Base-by-base conservation (phyloP, 345 rosid species). In the Jatropha curcas region DNA sequence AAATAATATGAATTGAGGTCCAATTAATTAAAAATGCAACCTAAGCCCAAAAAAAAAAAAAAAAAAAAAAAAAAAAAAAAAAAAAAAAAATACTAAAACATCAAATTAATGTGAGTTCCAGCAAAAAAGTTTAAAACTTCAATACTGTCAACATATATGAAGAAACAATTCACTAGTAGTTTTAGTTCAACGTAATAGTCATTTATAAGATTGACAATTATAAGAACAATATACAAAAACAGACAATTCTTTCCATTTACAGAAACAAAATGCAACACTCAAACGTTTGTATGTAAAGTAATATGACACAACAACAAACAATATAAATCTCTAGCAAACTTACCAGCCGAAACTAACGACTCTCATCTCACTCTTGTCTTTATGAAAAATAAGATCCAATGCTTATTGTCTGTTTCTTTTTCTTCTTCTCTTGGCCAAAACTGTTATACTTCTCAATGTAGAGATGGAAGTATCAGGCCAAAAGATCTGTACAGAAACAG, bases 161-260 rank as follows among this genome's bases (percentile, higher is more conserved):
- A 60, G 22, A 50, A 34, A 41, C n/a, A 25, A 71, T 68, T 30
- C 33, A 53, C 27, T 24, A 19, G 60, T 19, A 57, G 62, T 28
- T n/a, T 24, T 48, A 12, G 56, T 60, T 67, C 45, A 30, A 14
- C 74, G 61, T 14, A 50, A 67, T 55, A 33, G 19, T 45, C 9
- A 33, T 52, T 72, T 55, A 73, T 70, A 50, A 34, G 48, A 46
- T 51, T 5, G n/a, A 61, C 39, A 60, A 52, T 46, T 48, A 39
- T 1, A 19, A 35, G 39, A 20, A 51, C 35, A 37, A 59, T 62
- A 65, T 64, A 78, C 43, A 63, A 55, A 71, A 67, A 63, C 16
- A 22, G 19, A 70, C 34, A 60, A 67, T 64, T 28, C 50, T 76
- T 12, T 60, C 65, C 71, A 74, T 79, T 66, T 74, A 79, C 82